Evolutionary conservation across 257 asterid species (phyloP).

Genomic region (Gynochthodes officinalis): DNA sequence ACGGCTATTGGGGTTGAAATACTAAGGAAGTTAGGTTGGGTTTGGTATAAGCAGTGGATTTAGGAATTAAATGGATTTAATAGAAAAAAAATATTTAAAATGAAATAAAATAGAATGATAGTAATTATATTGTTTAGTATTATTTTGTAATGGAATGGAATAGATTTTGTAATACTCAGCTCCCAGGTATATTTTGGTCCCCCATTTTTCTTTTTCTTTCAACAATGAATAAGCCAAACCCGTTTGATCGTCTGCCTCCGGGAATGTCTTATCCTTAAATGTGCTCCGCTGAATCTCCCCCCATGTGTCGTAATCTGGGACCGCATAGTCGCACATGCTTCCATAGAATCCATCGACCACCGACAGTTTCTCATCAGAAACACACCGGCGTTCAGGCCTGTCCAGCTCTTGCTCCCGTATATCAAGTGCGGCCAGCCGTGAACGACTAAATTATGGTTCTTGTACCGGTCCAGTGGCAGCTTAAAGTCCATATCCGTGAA

Average conservation of each 20-base stretch:
- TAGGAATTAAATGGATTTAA: no score
- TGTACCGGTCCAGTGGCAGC: slow-evolving; percentile 66
- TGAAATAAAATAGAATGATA: no score
- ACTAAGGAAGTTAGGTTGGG: no score
- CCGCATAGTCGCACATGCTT: slow-evolving; percentile 85
- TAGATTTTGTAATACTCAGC: slow-evolving; percentile 53
- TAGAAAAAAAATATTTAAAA: no score
- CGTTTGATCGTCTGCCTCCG: slow-evolving; percentile 87
- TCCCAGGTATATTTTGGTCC: slow-evolving; percentile 62
- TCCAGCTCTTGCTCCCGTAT: slow-evolving; percentile 68
- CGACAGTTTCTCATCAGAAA: slow-evolving; percentile 77
- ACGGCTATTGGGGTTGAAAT: slow-evolving; percentile 34
- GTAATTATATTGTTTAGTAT: no score
- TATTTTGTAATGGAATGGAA: no score
- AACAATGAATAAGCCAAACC: slow-evolving; percentile 60
- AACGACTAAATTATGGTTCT: slow-evolving; percentile 56
- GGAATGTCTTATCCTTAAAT: slow-evolving; percentile 64
- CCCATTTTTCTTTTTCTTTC: slow-evolving; percentile 73
- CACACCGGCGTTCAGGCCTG: slow-evolving; percentile 96
- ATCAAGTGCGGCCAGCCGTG: slow-evolving; percentile 81
- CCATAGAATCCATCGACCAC: slow-evolving; percentile 88
- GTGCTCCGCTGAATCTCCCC: slow-evolving; percentile 47
- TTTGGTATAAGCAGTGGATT: no score
- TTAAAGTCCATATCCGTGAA: slow-evolving; percentile 94
- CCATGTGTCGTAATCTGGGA: slow-evolving; percentile 68